Conservation (phyloP, 495 filamentous ascomycete species). For the Talaromyces adpressus region DNA sequence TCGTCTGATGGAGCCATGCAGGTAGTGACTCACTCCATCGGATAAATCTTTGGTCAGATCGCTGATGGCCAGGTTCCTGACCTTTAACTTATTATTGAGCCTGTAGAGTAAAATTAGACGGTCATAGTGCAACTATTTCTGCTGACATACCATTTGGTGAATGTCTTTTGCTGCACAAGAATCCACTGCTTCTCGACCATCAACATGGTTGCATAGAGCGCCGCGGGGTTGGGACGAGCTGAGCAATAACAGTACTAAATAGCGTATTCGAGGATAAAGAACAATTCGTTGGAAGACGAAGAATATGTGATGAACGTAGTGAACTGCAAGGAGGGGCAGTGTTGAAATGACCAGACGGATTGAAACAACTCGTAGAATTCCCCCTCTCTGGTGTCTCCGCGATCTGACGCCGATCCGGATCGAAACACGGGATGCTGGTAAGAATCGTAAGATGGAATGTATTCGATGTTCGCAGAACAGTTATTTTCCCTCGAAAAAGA, state of each 20-base stretch:
- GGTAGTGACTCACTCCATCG: constrained; percentile 66
- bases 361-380: neutral
- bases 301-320: neutral
- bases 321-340: neutral
- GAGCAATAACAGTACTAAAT: neutral
- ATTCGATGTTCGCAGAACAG: neutral
- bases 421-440: neutral
- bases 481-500: neutral
- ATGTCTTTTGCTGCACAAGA: constrained; percentile 97
- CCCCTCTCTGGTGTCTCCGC: constrained; percentile 2
- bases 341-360: neutral
- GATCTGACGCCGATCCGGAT: neutral
- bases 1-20: neutral
- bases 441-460: neutral
- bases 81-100: constrained; percentile 91
- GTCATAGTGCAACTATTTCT: neutral
- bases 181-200: constrained; percentile 85
- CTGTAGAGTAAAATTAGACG: constrained; percentile 31
- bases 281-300: neutral
- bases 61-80: constrained; percentile 64
- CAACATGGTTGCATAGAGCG: constrained; percentile 41
- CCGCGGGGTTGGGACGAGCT: neutral
- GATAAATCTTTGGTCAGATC: constrained; percentile 84
- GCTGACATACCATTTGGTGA: constrained; percentile 80
- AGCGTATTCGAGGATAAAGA: neutral